A percentile compares a stretch with the other conserved stretches of the same genome.
Conservation (phyloP, 1,284 basidiomycete species). For the Anthracocystis walkeri region DNA sequence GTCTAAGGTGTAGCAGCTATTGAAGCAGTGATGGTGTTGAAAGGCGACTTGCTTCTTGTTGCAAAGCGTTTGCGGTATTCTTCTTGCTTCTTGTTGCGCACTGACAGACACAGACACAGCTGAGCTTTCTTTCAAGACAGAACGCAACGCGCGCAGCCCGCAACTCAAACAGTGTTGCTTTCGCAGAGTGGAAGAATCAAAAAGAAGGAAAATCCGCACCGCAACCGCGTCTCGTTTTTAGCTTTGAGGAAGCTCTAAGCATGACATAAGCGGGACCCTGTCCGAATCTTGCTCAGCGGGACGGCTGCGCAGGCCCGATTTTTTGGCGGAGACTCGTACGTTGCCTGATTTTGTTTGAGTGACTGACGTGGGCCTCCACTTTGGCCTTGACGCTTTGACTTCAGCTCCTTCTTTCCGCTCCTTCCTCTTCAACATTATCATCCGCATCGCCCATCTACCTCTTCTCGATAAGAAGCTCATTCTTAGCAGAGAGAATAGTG, state of each 20-base stretch:
- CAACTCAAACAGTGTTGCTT: constrained; percentile 21
- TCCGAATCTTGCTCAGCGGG: not conserved
- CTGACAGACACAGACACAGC: not conserved
- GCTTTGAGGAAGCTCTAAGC: not conserved
- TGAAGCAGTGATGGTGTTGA: not conserved
- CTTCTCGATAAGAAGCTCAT: no score
- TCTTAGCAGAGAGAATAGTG: no score
- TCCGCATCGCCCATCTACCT: no score
- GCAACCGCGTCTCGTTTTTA: constrained; percentile 3
- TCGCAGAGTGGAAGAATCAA: constrained; percentile 20
- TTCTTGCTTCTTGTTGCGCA: not conserved
- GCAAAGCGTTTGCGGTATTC: not conserved
- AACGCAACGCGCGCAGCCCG: constrained; percentile 15
- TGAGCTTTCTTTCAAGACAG: constrained; percentile 3
- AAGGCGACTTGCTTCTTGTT: not conserved
- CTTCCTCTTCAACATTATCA: not conserved
- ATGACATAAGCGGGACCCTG: constrained; percentile 26
- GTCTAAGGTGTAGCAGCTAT: not conserved
- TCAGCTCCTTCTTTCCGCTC: not conserved
- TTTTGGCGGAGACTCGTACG: not conserved
- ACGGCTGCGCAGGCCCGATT: not conserved
- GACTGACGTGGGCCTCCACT: constrained; percentile 43
- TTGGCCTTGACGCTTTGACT: not conserved
- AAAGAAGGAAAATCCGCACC: constrained; percentile 33
- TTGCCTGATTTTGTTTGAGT: not conserved